phyloP scores from a whole-genome alignment of 2,329 filamentous ascomycete species.

The Teratosphaeria pseudoeucalypti region DNA sequence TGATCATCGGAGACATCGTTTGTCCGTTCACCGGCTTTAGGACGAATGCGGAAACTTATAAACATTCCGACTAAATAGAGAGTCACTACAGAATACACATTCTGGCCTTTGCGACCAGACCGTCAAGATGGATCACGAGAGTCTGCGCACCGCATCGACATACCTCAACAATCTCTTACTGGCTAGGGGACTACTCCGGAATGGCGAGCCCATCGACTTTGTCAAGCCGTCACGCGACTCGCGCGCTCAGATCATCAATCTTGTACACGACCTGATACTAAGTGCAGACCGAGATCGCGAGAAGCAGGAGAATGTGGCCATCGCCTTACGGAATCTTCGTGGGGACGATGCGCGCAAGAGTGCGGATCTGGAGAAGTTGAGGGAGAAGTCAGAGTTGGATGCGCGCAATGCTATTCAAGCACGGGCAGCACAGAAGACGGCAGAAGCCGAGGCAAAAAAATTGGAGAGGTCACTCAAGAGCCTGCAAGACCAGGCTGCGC shows the following conservation, averaged over 20 bases:
- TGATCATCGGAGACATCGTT: neutral
- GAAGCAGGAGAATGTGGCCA: conserved; percentile 72
- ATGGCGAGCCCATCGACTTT: conserved; percentile 71
- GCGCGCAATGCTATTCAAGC: conserved; percentile 59
- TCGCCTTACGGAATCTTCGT: conserved; percentile 65
- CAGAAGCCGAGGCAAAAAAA: conserved; percentile 73
- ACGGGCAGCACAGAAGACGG: conserved; percentile 59
- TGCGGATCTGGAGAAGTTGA: conserved; percentile 45
- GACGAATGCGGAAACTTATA: neutral
- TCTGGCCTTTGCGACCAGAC: neutral
- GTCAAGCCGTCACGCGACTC: conserved; percentile 55
- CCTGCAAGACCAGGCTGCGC: conserved; percentile 74
- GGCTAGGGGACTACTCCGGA: conserved; percentile 51
- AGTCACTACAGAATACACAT: neutral
- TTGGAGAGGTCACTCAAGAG: conserved; percentile 62
- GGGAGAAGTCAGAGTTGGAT: conserved; percentile 41
- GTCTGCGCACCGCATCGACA: conserved; percentile 49
- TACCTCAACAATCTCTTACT: conserved; percentile 58
- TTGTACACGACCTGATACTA: conserved; percentile 87
- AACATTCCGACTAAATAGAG: neutral
- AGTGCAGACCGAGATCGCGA: conserved; percentile 89
- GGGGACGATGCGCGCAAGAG: conserved; percentile 65
- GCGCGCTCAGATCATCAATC: conserved; percentile 79
- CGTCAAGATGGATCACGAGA: conserved; percentile 35
- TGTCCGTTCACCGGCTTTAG: neutral